phyloP scores from a whole-genome alignment of 2,329 filamentous ascomycete genomes.

The Fusarium continuum region DNA sequence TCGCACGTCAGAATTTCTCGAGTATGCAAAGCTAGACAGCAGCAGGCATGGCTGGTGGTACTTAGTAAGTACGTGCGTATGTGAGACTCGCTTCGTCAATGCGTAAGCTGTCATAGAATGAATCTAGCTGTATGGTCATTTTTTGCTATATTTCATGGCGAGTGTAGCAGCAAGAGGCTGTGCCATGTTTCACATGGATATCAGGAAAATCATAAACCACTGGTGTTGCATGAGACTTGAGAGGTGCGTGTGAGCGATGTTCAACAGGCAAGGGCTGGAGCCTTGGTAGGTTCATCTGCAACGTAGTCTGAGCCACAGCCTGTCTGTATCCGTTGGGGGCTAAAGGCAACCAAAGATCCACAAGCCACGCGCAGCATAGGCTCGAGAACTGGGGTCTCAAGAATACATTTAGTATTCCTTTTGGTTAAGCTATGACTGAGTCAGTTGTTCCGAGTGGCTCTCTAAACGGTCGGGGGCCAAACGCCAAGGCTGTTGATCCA shows the following conservation, averaged over 20 bases:
- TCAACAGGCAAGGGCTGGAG: constrained; percentile 1
- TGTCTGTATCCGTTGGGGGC: constrained; percentile 13
- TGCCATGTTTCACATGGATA: constrained; percentile 18
- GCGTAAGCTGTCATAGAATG: constrained; percentile 5
- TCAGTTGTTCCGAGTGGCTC: constrained; percentile 47
- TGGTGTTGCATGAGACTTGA: background rate
- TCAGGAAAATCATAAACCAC: constrained; percentile 2
- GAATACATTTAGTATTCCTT: constrained; percentile 23
- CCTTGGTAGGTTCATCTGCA: background rate
- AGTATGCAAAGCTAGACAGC: background rate
- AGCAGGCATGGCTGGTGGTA: background rate
- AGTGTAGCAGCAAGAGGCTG: constrained; percentile 26
- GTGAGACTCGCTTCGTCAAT: constrained; percentile 8
- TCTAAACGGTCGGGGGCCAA: constrained; percentile 29
- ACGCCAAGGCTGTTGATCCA: constrained; percentile 45
- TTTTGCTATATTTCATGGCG: background rate
- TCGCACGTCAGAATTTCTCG: background rate
- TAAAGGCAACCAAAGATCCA: constrained; percentile 17
- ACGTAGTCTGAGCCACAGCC: constrained; percentile 9
- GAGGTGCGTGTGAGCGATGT: constrained; percentile 1
- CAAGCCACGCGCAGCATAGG: constrained; percentile 26
- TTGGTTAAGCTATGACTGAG: constrained; percentile 34
- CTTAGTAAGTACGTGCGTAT: background rate
- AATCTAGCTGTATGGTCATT: constrained; percentile 10
- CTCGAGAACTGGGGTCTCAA: constrained; percentile 14